Evolutionary conservation across 345 rosid genomes (phyloP), one percentile per base, ranked within the genome.

Genomic region (Acer negundo): DNA sequence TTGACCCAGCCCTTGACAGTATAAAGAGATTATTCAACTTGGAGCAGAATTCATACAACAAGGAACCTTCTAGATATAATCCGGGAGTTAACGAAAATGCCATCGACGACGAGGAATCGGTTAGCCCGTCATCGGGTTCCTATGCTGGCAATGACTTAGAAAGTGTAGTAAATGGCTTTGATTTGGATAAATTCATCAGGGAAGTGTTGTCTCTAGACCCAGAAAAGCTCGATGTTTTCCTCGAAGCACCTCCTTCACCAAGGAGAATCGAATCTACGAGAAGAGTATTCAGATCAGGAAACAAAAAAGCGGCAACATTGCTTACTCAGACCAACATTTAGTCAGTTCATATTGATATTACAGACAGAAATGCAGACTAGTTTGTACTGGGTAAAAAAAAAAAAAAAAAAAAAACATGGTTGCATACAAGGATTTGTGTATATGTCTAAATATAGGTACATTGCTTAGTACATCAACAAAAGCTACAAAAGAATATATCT

Each of bases 1-100:
- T 96, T 56, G 98, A 96, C 66, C 99, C 98, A 12, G 97, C 99
- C 44, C 84, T 96, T n/a, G 95, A 91, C 82, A 91, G 92, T 46
- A 92, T 96, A 75, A 96, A 93, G 87, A 90, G 84, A 78, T 86
- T 93, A 61, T 82, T 96, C 84, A 92, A 91, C 77, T 84, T 96
- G 82, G 93, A 92, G 24, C 84, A 86, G 83, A 83, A 76, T 75
- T 84, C 78, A 26, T 78, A 73, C 70, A 77, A 70, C 69, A 82
- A 85, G 62, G 86, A 83, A 64, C 75, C 85, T 65, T 77, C 78
- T 11, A 81, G 56, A 73, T 80, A 69, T 73, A 75, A 64, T 59
- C 64, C 83, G 1, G 78, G 46, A 77, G 49, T 26, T 63, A 78
- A 72, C 47, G 91, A 83, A 74, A 76, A 74, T 15, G 56, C 12